Evolutionary conservation across 75 land plant genomes (phyloP), one percentile per base, ranked within the genome.

Genomic region (Larix kaempferi): DNA sequence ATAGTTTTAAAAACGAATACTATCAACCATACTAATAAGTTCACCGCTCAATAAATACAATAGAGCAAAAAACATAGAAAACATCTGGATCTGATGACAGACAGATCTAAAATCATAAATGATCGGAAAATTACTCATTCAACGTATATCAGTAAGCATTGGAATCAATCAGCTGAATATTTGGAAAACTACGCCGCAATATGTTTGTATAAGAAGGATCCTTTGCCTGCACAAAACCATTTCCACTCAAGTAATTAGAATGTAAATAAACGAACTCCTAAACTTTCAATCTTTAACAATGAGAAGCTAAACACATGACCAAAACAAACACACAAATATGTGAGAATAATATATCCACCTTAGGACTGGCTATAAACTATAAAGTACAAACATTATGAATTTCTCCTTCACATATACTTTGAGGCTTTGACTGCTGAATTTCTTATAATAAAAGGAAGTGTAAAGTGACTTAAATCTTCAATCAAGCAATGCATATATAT

Each of bases 91-190:
- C 21, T 10, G 2, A 69, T 6, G 52, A 25, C 39, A 69, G 21
- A n/a, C 25, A n/a, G 22, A 22, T 44, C 44, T 39, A 41, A 41
- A 10, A 69, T 41, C 49, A 19, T 27, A 25, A 13, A 3, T 62
- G 14, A 3, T 25, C 26, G 12, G 29, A 62, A 35, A 41, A 69
- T 21, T 8, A 67, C 35, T 35, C 22, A 17, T 35, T 67, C 44
- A 37, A 39, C 25, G 10, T 3, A 13, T 62, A n/a, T 69, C 73
- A 69, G 41, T 19, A 86, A 8, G 85, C 41, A 61, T 84, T 77
- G 1, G 93, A 89, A 79, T 91, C 93, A 79, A 91, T 85, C 75
- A 89, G 93, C 81, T 91, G 79, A 56, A 91, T 80, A 55, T 85
- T 89, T 41, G 87, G 89, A 82, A 91, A 91, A 14, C 85, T 79